Evolutionary conservation across 1,284 basidiomycete species (phyloP).

Genomic region (Rugosomyces carneus): DNA sequence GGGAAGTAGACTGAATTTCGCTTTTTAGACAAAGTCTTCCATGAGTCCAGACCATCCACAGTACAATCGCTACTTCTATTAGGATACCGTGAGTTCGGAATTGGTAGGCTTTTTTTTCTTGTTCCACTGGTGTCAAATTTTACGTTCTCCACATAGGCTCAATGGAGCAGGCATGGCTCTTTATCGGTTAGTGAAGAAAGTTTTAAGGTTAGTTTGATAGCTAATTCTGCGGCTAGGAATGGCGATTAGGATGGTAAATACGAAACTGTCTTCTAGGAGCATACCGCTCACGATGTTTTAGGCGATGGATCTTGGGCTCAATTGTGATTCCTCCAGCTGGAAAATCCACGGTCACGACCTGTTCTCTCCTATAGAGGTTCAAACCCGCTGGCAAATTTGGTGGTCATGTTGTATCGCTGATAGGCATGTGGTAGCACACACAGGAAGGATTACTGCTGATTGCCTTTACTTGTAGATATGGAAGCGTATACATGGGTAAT

Average conservation of each 20-base stretch:
- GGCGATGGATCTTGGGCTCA: constrained; percentile 81
- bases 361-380: constrained; percentile 72
- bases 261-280: constrained; percentile 10
- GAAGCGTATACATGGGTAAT: constrained; percentile 64
- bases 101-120: constrained; percentile 36
- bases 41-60: constrained; percentile 60
- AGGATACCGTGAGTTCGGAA: constrained; percentile 78
- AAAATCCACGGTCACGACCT: constrained; percentile 56
- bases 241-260: constrained; percentile 65
- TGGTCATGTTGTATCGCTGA: constrained; percentile 75
- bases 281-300: constrained; percentile 24
- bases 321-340: constrained; percentile 76
- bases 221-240: constrained; percentile 41
- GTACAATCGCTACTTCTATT: constrained; percentile 75
- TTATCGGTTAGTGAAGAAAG: constrained; percentile 46
- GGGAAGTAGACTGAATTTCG: background rate
- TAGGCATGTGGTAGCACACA: constrained; percentile 36
- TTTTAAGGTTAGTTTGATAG: background rate
- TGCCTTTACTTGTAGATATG: constrained; percentile 37
- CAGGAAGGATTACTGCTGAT: constrained; percentile 4
- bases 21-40: constrained; percentile 53
- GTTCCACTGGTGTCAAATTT: background rate
- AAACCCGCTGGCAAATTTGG: constrained; percentile 78
- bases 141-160: constrained; percentile 23
- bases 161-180: constrained; percentile 82